Evolutionary conservation across 805 yeast species (phyloP).

Genomic region (Hanseniaspora hatyaiensis): DNA sequence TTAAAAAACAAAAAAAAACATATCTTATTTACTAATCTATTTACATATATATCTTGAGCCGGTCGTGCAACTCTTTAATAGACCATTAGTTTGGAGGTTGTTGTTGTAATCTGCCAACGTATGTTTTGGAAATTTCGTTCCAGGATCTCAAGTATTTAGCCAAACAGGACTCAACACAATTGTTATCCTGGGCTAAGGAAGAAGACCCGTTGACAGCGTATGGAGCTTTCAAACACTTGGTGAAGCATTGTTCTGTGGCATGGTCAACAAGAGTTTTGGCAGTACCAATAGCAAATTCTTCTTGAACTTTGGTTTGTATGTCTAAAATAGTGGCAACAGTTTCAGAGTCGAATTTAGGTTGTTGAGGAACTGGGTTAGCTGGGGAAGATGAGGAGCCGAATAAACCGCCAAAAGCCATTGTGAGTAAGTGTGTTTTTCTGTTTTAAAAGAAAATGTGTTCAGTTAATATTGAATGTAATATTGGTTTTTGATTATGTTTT

Average conservation of each 20-base stretch:
- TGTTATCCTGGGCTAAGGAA: conserved; percentile 12
- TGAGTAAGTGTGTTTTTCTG: neutral
- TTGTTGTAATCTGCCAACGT: conserved; percentile 63
- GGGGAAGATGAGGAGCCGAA: conserved; percentile 24
- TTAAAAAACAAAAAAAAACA: conserved; percentile 29
- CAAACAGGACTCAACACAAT: conserved; percentile 65
- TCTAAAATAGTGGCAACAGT: conserved; percentile 31
- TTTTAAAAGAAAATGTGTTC: too few species aligned
- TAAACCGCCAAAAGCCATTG: conserved; percentile 27
- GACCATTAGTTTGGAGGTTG: conserved; percentile 26
- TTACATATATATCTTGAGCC: neutral
- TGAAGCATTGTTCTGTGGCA: conserved; percentile 77
- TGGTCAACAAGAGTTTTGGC: conserved; percentile 79
- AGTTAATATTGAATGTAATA: neutral
- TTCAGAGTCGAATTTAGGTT: conserved; percentile 18
- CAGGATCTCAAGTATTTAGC: conserved; percentile 84
- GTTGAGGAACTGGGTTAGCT: conserved; percentile 20
- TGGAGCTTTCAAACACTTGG: conserved; percentile 60
- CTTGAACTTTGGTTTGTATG: conserved; percentile 58
- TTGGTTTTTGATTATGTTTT: neutral
- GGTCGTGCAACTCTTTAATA: too few species aligned
- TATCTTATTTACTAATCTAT: neutral
- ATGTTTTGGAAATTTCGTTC: conserved; percentile 71
- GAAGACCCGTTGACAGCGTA: conserved; percentile 44
- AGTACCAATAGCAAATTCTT: conserved; percentile 82